Base-by-base conservation (phyloP, 2,329 filamentous ascomycete genomes). In the Passalora sequoiae region DNA sequence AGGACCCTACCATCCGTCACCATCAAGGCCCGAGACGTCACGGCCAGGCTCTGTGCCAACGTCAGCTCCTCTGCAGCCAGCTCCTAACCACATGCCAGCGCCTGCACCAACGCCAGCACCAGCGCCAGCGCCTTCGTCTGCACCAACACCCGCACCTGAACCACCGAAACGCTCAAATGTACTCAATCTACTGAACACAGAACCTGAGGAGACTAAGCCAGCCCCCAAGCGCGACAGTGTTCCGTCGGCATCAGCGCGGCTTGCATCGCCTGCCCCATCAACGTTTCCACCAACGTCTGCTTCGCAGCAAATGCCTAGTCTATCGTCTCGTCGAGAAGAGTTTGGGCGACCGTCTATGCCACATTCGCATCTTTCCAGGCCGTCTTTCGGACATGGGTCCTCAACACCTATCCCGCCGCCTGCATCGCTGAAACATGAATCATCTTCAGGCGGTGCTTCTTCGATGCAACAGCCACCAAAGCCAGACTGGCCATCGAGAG, bases 141-240 rank as follows among this genome's bases (percentile, higher is more conserved):
- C 51, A 9, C 44, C 55, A n/a, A 51, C 50, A 10, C 54, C 58
- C 12, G 49, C 57, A 20, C 53, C 57, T 12, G 61, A 63, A 37
- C 57, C 61, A 8, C 63, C 63, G 3, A 66, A 66, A 52, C 59
- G 62, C 10, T 66, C 64, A 4, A 66, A 65, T 42, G 29, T 66
- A 38, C 48, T 60, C 30, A 60, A 57, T 2, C 54, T 66, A 4
- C 48, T 66, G 15, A 66, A 66, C 44, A 53, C 51, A 5, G 61
- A 66, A 40, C 58, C 61, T 4, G 56, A 56, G 31, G 50, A 51
- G 40, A 43, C 48, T 13, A 53, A 55, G 38, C 45, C 50, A 7
- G 37, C 46, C 7, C 13, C 55, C 25, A 64, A 64, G 47, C 58
- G 60, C 22, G 60, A 64, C 25, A 56, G 46, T 29, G 19, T 55